Conservation (phyloP, 768 basidiomycete genomes). For the Mycena indigotica region DNA sequence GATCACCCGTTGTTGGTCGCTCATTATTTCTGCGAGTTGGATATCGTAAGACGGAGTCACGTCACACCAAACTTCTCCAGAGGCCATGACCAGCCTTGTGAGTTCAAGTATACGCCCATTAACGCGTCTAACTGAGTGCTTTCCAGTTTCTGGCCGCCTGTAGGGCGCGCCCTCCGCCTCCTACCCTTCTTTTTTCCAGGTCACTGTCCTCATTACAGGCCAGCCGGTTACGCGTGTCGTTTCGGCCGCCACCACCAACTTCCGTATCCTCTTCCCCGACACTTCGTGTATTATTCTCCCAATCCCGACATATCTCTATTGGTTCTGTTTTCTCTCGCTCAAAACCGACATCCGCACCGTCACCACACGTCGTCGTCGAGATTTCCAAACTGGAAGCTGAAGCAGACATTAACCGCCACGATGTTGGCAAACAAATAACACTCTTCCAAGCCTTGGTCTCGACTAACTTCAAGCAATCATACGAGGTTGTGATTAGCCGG, state of each 20-base stretch:
- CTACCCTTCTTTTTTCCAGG: conserved; percentile 4
- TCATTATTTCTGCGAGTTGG: conserved; percentile 27
- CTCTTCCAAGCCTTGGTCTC: conserved; percentile 68
- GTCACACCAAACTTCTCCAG: background rate
- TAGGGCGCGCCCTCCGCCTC: conserved; percentile 17
- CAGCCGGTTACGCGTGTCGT: conserved; percentile 9
- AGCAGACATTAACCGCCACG: conserved; percentile 72
- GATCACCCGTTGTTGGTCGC: conserved; percentile 42
- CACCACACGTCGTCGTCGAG: conserved; percentile 66
- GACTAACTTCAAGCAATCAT: conserved; percentile 66
- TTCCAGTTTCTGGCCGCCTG: conserved; percentile 19
- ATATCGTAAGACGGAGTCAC: background rate
- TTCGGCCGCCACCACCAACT: conserved; percentile 15
- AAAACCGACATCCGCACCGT: conserved; percentile 48
- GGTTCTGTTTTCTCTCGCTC: conserved; percentile 52
- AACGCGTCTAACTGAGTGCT: conserved; percentile 17
- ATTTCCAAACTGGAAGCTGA: conserved; percentile 77
- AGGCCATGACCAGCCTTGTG: conserved; percentile 3
- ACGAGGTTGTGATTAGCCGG: conserved; percentile 71
- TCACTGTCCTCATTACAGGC: conserved; percentile 4
- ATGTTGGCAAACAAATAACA: conserved; percentile 68
- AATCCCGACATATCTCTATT: conserved; percentile 39
- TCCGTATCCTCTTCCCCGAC: conserved; percentile 12
- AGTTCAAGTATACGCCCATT: background rate
- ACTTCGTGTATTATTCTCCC: conserved; percentile 23